Percentiles rank a stretch among this genome's conserved stretches.
These are phyloP conservation scores for Stachybotrys elegans DNA, from an alignment of 2,329 filamentous ascomycete genomes.

Conservation along the genomic window DNA sequence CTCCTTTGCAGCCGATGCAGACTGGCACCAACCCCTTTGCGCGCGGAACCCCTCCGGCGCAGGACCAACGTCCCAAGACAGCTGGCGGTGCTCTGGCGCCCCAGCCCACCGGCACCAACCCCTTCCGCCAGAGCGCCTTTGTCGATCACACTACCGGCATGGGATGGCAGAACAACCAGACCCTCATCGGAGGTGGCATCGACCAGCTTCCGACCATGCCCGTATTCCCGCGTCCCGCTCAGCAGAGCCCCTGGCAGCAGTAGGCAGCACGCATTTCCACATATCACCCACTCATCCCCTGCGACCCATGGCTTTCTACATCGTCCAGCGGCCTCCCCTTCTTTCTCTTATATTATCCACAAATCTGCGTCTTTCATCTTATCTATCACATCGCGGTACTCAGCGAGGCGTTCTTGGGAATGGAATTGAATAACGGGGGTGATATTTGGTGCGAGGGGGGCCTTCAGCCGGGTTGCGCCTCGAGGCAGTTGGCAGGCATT, in stretches of 20 bases:
- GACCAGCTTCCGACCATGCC: slow-evolving; percentile 75
- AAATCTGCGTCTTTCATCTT: background rate
- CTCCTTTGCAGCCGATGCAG: slow-evolving; percentile 40
- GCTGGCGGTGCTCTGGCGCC: slow-evolving; percentile 52
- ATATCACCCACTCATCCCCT: background rate
- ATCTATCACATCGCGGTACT: slow-evolving; percentile 12
- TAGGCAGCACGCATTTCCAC: slow-evolving; percentile 14
- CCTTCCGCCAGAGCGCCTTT: slow-evolving; percentile 87
- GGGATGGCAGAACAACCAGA: slow-evolving; percentile 78
- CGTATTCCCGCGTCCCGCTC: slow-evolving; percentile 77
- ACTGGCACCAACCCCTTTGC: slow-evolving; percentile 59
- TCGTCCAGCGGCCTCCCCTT: background rate
- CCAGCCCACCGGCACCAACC: slow-evolving; percentile 87
- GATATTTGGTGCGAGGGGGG: too few relatives aligned
- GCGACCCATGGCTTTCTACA: background rate
- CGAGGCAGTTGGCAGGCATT: too few relatives aligned
- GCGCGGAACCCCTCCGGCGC: slow-evolving; percentile 32
- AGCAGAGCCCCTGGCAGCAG: slow-evolving; percentile 58
- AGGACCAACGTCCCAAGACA: slow-evolving; percentile 39
- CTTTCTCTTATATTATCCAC: background rate
- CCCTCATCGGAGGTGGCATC: slow-evolving; percentile 74
- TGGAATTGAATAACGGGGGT: slow-evolving; percentile 7
- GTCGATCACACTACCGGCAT: slow-evolving; percentile 83
- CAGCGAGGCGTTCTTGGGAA: slow-evolving; percentile 27
- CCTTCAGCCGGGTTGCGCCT: too few relatives aligned